phyloP scores from a whole-genome alignment of 345 rosid species.

The Ricinus communis region DNA sequence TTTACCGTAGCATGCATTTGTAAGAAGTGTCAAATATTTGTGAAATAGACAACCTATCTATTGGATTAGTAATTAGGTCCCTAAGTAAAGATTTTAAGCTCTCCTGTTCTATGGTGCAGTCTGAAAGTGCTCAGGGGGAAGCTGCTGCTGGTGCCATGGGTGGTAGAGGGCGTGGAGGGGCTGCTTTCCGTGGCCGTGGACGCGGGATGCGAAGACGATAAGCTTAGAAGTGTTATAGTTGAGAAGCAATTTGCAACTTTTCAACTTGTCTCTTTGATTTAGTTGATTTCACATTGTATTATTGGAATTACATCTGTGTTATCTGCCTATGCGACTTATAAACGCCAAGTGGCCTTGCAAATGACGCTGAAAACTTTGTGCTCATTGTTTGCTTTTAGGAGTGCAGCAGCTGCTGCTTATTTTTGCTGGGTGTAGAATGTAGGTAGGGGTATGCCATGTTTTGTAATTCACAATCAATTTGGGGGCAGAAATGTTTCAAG shows the following conservation, averaged over 20 bases:
- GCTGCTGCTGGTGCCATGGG: conserved; percentile 91
- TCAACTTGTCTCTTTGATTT: background rate
- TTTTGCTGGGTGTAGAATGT: background rate
- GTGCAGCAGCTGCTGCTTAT: conserved; percentile 3
- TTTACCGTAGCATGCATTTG: no score
- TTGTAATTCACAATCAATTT: conserved; percentile 2
- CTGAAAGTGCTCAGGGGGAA: conserved; percentile 98
- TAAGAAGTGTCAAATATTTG: no score
- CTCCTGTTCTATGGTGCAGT: conserved; percentile 43
- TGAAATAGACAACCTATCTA: no score
- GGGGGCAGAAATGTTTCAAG: background rate
- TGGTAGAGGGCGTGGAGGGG: conserved; percentile 79
- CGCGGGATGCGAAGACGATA: conserved; percentile 97
- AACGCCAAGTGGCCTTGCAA: background rate
- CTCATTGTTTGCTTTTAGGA: background rate
- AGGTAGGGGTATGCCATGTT: background rate
- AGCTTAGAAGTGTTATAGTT: conserved; percentile 16
- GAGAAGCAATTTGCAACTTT: background rate
- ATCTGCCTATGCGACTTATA: background rate
- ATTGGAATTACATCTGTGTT: background rate
- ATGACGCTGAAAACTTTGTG: background rate
- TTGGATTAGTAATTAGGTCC: background rate
- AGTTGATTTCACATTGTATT: conserved; percentile 3
- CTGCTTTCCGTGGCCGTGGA: conserved; percentile 82
- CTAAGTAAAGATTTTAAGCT: background rate